Evolutionary conservation across 192 early-diverging fungal genomes (phyloP).

Genomic region (Pilaira anomala): DNA sequence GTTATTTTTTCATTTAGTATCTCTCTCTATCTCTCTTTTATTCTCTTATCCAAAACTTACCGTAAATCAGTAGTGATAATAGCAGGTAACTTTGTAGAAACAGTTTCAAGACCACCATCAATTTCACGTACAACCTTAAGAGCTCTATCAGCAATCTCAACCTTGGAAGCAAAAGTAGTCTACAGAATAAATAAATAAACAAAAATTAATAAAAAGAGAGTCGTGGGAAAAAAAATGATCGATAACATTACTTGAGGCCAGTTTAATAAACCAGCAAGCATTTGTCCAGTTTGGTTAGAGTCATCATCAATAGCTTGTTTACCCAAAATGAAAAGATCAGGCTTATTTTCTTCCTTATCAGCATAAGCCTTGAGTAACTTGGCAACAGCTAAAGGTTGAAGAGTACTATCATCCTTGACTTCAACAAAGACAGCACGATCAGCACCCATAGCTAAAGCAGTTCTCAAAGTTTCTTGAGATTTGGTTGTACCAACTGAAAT

Average conservation of each 20-base stretch:
- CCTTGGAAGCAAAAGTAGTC: conserved; percentile 96
- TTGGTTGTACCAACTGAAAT: conserved; percentile 88
- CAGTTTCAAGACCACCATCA: conserved; percentile 95
- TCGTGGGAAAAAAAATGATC: conserved; percentile 19
- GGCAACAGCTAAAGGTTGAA: conserved; percentile 89
- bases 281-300: conserved; percentile 95
- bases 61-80: conserved; percentile 93
- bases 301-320: conserved; percentile 99
- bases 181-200: conserved; percentile 38
- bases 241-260: conserved; percentile 79
- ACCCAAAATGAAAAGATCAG: conserved; percentile 91
- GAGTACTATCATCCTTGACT: conserved; percentile 59
- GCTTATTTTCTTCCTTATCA: conserved; percentile 76
- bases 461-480: conserved; percentile 87
- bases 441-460: conserved; percentile 97
- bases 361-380: conserved; percentile 89
- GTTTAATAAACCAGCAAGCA: conserved; percentile 92
- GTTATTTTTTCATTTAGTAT: background rate
- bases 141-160: conserved; percentile 67
- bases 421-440: conserved; percentile 94
- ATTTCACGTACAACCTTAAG: conserved; percentile 92
- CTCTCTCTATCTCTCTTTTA: background rate
- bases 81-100: conserved; percentile 81
- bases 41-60: conserved; percentile 31
- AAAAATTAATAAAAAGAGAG: background rate